Evolutionary conservation across 176 grass and related monocot species (phyloP), one percentile per base, ranked within the genome.

Genomic region (Ensete ventricosum): DNA sequence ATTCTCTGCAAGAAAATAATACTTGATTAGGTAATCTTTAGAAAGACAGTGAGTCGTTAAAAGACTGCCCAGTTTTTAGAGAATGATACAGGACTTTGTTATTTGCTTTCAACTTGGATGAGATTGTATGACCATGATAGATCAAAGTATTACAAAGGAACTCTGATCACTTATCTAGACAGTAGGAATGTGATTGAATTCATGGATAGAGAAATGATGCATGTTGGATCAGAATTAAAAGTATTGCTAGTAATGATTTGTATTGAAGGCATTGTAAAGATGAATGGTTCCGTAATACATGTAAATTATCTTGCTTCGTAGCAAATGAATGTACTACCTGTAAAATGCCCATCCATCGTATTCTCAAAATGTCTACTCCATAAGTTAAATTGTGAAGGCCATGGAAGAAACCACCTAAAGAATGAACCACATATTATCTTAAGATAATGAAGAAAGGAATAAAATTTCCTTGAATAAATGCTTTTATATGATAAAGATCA

Each of bases 341-440:
- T 20, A 96, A 68, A 49, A 96, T 71, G 0, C 92, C 92, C 92
- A 96, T 96, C 9, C 83, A 53, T 12, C 89, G 55, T 43, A 96
- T 89, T 62, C 77, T 77, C 0, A 1, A 16, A 78, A 96, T 70
- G 53, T 92, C 92, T 1, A 92, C 83, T 80, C 92, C 89, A 10
- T 83, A 92, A 7, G 51, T 82, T 57, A 87, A 78, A 72, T 87
- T 82, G 8, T 82, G 82, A 11, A 89, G 6, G 49, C 53, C 71
- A 55, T 96, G 92, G 43, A 96, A 92, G 75, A 80, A 89, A 29
- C 92, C 92, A 87, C 92, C 92, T 96, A 58, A 26, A 52, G 16
- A 16, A 34, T 34, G 3, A 34, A 34, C 29, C 29, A 34, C 5
- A 34, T 34, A 34, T 34, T 22, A 51, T 48, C 16, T 34, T 34